These are phyloP conservation scores for Trametes sp. DNA, from an alignment of 1,284 basidiomycete genomes.

Conservation along the genomic window DNA sequence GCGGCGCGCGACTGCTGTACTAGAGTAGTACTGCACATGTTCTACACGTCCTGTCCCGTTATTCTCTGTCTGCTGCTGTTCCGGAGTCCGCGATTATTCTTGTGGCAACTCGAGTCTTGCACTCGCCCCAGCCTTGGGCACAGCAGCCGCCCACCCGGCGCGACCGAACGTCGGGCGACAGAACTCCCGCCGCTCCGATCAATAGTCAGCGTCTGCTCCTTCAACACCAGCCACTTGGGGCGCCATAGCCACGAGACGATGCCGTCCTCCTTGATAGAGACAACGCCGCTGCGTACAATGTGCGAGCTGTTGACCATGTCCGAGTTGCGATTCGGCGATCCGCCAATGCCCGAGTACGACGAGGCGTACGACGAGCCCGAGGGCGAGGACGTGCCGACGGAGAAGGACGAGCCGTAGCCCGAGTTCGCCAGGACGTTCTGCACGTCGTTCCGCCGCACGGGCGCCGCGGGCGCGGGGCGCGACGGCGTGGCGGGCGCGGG, in stretches of 20 bases:
- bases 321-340: constrained; percentile 69
- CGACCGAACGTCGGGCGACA: too few relatives aligned
- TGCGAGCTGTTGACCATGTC: constrained; percentile 49
- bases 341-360: constrained; percentile 78
- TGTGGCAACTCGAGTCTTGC: too few relatives aligned
- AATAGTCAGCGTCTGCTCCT: constrained; percentile 82
- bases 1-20: too few relatives aligned
- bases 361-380: constrained; percentile 65
- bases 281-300: constrained; percentile 72
- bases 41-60: too few relatives aligned
- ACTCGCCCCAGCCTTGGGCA: too few relatives aligned
- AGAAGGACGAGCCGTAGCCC: constrained; percentile 67
- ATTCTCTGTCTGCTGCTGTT: too few relatives aligned
- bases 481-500: too few relatives aligned
- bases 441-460: constrained; percentile 55
- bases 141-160: too few relatives aligned
- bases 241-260: constrained; percentile 94
- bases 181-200: constrained; percentile 95
- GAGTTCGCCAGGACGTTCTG: constrained; percentile 53
- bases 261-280: constrained; percentile 89
- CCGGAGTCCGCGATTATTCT: too few relatives aligned
- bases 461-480: constrained; percentile 73
- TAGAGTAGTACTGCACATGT: too few relatives aligned
- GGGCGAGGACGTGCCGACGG: constrained; percentile 56
- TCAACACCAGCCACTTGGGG: constrained; percentile 90